phyloP scores from a whole-genome alignment of 345 rosid species.

The Corchorus capsularis region DNA sequence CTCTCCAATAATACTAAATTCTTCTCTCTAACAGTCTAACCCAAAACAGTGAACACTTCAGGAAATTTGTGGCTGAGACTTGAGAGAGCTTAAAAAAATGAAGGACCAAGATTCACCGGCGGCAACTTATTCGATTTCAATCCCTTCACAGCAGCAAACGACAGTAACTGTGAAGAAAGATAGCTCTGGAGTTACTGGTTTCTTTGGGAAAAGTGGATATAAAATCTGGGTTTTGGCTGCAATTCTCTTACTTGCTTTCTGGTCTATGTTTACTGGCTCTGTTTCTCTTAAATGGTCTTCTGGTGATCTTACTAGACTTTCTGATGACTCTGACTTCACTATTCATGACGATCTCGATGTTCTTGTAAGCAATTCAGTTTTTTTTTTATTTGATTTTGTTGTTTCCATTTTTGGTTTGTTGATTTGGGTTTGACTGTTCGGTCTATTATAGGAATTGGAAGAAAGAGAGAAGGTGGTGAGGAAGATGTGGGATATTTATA shows the following conservation, averaged over 20 bases:
- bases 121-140: constrained; percentile 22
- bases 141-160: constrained; percentile 1
- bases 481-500: constrained; percentile 83
- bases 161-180: constrained; percentile 24
- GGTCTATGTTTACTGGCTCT: constrained; percentile 86
- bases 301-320: constrained; percentile 38
- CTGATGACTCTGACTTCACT: constrained; percentile 36
- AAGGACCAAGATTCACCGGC: constrained; percentile 35
- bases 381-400: neutral
- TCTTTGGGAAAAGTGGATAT: constrained; percentile 42
- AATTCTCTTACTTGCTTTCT: constrained; percentile 67
- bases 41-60: neutral
- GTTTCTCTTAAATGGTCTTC: constrained; percentile 75
- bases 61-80: neutral
- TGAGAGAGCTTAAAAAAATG: constrained; percentile 28
- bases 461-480: constrained; percentile 78
- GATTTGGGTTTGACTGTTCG: neutral
- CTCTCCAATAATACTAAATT: neutral
- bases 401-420: neutral
- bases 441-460: constrained; percentile 56
- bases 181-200: constrained; percentile 5
- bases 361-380: constrained; percentile 37
- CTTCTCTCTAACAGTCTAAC: neutral
- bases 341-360: constrained; percentile 66
- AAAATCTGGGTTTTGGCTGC: constrained; percentile 74